Percentiles rank a stretch among this genome's conserved stretches.
Evolutionary conservation across 805 yeast genomes (phyloP).

Genomic region (Blastobotrys peoriensis): DNA sequence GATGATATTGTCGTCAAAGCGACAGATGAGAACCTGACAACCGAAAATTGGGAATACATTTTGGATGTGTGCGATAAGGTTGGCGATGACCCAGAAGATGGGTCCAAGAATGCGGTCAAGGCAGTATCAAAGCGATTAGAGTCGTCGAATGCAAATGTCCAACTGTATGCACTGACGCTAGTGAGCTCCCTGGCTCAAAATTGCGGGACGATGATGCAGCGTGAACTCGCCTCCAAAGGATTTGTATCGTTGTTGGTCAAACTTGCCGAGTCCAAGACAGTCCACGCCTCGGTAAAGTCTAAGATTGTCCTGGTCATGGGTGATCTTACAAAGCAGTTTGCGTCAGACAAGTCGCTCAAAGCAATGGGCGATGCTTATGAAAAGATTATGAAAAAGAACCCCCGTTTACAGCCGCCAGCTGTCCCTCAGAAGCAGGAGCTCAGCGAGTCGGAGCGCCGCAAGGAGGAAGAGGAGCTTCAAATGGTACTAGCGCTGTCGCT

Average conservation of each 20-base stretch:
- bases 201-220: slow-evolving; percentile 66
- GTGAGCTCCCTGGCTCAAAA: slow-evolving; percentile 64
- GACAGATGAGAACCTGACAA: slow-evolving; percentile 55
- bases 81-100: slow-evolving; percentile 53
- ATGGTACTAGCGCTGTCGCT: slow-evolving; percentile 70
- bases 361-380: slow-evolving; percentile 60
- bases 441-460: slow-evolving; percentile 38
- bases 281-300: slow-evolving; percentile 63
- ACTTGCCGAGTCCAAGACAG: slow-evolving; percentile 46
- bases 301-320: slow-evolving; percentile 60
- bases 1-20: slow-evolving; percentile 39
- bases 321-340: slow-evolving; percentile 60
- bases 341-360: slow-evolving; percentile 67
- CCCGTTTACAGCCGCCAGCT: slow-evolving; percentile 40
- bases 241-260: slow-evolving; percentile 45
- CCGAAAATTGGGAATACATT: slow-evolving; percentile 64
- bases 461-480: slow-evolving; percentile 77
- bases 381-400: slow-evolving; percentile 40
- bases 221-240: slow-evolving; percentile 51
- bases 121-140: slow-evolving; percentile 44
- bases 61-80: slow-evolving; percentile 64
- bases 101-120: slow-evolving; percentile 41
- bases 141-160: slow-evolving; percentile 57
- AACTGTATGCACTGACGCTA: slow-evolving; percentile 48
- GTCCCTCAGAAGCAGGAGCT: slow-evolving; percentile 54